Evolutionary conservation across 1,284 basidiomycete genomes (phyloP).

Genomic region (Amylostereum areolatum): DNA sequence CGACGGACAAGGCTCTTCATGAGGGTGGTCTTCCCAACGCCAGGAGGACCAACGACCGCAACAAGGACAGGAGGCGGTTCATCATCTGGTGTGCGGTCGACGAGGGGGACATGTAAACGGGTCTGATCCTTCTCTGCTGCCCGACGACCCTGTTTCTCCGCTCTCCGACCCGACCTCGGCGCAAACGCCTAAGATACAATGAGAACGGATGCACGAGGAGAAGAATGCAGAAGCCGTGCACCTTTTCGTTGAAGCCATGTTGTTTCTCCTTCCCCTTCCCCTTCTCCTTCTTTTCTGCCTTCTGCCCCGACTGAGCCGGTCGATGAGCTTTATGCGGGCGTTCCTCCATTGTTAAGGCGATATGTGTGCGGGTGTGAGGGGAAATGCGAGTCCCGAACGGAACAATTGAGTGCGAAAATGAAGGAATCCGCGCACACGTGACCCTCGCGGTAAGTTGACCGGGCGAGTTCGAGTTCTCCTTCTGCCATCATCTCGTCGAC

Average conservation of each 20-base stretch:
- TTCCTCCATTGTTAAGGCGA: slow-evolving; percentile 47
- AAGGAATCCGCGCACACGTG: background rate
- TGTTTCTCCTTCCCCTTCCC: slow-evolving; percentile 65
- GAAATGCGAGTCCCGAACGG: slow-evolving; percentile 2
- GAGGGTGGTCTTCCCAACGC: slow-evolving; percentile 95
- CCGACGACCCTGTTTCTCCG: slow-evolving; percentile 84
- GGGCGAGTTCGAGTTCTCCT: slow-evolving; percentile 8
- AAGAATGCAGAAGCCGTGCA: slow-evolving; percentile 24
- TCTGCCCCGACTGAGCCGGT: slow-evolving; percentile 64
- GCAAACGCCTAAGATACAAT: slow-evolving; percentile 75
- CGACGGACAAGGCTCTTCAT: slow-evolving; percentile 88
- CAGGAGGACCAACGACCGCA: slow-evolving; percentile 95
- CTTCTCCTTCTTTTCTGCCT: slow-evolving; percentile 70
- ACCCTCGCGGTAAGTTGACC: slow-evolving; percentile 1
- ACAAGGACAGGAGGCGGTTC: slow-evolving; percentile 92
- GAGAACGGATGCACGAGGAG: background rate
- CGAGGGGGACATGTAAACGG: slow-evolving; percentile 91
- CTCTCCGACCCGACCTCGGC: slow-evolving; percentile 81
- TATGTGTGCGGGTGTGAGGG: slow-evolving; percentile 2
- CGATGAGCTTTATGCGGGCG: slow-evolving; percentile 74
- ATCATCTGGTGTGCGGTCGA: slow-evolving; percentile 90
- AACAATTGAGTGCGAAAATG: no score
- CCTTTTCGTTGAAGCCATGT: slow-evolving; percentile 88
- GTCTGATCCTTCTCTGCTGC: slow-evolving; percentile 95
- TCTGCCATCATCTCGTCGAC: slow-evolving; percentile 2